phyloP scores from a whole-genome alignment of 306 rosid species.

The Ormosia emarginata region DNA sequence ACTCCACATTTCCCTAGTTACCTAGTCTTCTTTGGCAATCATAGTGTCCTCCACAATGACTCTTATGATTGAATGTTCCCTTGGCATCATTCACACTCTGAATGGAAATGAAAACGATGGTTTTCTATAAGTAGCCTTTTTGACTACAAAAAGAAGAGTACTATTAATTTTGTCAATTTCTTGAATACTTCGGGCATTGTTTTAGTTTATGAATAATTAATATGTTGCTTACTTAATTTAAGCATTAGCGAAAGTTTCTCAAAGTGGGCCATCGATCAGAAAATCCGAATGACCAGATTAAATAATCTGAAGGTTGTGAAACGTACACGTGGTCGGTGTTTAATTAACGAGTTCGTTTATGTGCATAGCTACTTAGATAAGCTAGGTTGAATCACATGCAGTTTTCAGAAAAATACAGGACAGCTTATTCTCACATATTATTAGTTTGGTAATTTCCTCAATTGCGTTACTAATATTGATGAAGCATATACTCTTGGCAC shows the following conservation, averaged over 20 bases:
- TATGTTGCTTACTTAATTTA: conserved; percentile 4
- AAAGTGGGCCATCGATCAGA: not conserved
- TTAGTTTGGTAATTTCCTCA: conserved; percentile 3
- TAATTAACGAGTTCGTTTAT: not conserved
- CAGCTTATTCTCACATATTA: conserved; percentile 20
- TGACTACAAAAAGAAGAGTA: conserved; percentile 22
- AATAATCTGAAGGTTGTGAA: conserved; percentile 1
- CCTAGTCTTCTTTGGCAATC: conserved; percentile 24
- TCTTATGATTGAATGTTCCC: conserved; percentile 42
- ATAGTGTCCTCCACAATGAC: conserved; percentile 34
- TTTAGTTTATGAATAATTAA: not conserved
- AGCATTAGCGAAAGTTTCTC: conserved; percentile 4
- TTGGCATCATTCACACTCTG: conserved; percentile 29
- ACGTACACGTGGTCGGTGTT: conserved; percentile 26
- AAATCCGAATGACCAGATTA: not conserved
- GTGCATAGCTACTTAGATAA: not conserved
- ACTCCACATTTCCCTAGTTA: conserved; percentile 17
- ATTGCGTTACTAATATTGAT: not conserved
- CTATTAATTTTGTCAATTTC: conserved; percentile 1
- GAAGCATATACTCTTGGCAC: conserved; percentile 27
- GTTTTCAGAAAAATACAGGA: conserved; percentile 22
- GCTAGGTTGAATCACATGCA: conserved; percentile 24
- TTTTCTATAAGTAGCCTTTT: conserved; percentile 29
- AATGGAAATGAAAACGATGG: conserved; percentile 20
- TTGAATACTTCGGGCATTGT: not conserved